phyloP scores from a whole-genome alignment of 2,329 filamentous ascomycete genomes.

The Dactylellina haptotyla region DNA sequence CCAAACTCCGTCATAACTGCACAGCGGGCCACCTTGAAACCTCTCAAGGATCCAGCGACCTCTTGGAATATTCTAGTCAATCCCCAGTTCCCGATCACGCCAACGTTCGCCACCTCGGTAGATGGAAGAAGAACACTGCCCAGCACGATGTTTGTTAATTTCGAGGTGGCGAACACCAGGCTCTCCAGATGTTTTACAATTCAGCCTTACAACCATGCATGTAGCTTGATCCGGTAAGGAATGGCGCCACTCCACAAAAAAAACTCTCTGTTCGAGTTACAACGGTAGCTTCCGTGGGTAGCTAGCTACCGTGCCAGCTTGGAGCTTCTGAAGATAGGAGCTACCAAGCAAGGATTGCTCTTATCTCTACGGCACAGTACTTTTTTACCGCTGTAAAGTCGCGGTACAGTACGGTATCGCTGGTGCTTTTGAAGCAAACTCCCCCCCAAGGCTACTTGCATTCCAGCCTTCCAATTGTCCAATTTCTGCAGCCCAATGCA shows the following conservation, averaged over 20 bases:
- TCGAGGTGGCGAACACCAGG: neutral
- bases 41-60: neutral
- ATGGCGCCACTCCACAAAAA: constrained; percentile 20
- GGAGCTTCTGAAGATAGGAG: constrained; percentile 11
- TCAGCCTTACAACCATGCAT: constrained; percentile 52
- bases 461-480: too few relatives aligned
- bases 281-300: constrained; percentile 13
- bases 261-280: constrained; percentile 14
- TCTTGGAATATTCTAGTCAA: constrained; percentile 33
- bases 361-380: neutral
- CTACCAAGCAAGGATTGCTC: neutral
- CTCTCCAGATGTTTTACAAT: constrained; percentile 20
- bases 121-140: constrained; percentile 4
- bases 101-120: constrained; percentile 49
- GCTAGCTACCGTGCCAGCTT: neutral
- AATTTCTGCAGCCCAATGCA: too few relatives aligned
- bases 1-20: constrained; percentile 21
- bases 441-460: too few relatives aligned
- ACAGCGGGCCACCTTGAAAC: neutral
- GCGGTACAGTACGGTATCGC: constrained; percentile 21
- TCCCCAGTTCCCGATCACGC: constrained; percentile 29
- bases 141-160: neutral
- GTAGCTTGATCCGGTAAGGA: constrained; percentile 30
- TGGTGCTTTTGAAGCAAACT: constrained; percentile 6
- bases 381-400: neutral